A percentile compares a stretch with the other conserved stretches of the same genome.
These are phyloP conservation scores for Graphilbum sp. DNA, from an alignment of 2,329 filamentous ascomycete genomes.

Conservation along the genomic window DNA sequence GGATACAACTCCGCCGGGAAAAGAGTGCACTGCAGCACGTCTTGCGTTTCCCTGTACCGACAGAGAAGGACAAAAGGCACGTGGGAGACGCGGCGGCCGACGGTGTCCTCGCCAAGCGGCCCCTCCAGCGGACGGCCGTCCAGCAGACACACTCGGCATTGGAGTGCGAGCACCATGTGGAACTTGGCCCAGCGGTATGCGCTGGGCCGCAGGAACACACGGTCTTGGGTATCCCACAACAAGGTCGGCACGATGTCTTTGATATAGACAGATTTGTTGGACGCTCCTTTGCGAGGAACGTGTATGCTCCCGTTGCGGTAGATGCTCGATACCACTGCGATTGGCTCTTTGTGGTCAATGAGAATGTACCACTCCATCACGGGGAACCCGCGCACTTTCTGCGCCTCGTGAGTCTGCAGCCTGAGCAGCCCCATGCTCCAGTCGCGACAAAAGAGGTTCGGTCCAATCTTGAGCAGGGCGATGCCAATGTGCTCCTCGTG, in stretches of 20 bases:
- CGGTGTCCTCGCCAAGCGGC: too few species aligned
- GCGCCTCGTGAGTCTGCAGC: neutral
- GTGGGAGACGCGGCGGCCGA: too few species aligned
- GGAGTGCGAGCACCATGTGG: slow-evolving; percentile 5
- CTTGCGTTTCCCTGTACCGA: neutral
- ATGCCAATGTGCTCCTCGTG: slow-evolving; percentile 1
- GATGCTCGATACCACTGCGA: neutral
- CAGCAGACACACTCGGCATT: neutral
- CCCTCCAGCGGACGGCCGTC: too few species aligned
- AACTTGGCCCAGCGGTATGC: slow-evolving; percentile 1
- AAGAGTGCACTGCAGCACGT: neutral
- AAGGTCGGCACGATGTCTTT: slow-evolving; percentile 2
- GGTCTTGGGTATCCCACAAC: slow-evolving; percentile 6
- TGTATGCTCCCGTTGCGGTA: neutral
- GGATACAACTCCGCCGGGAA: slow-evolving; percentile 1
- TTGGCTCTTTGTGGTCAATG: neutral
- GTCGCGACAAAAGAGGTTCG: slow-evolving; percentile 7
- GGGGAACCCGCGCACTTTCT: neutral
- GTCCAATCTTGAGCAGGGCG: slow-evolving; percentile 5
- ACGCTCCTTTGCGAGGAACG: neutral
- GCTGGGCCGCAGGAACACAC: slow-evolving; percentile 5
- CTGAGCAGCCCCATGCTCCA: neutral
- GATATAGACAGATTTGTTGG: neutral
- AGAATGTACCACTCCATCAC: slow-evolving; percentile 4
- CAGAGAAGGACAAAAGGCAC: too few species aligned